Evolutionary conservation across 345 rosid species (phyloP).

Genomic region (Pelargonium nanum): DNA sequence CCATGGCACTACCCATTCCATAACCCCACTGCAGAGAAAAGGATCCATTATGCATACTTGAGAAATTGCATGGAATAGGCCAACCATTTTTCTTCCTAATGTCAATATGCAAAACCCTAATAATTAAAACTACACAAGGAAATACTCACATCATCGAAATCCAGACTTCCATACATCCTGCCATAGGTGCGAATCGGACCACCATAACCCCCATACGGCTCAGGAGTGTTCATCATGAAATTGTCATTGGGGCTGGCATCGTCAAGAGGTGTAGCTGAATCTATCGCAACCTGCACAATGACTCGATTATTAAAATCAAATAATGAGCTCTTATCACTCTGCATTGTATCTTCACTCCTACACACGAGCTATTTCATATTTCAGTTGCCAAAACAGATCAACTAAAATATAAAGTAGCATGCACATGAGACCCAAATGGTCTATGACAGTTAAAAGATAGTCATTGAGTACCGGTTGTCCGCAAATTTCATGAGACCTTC

Average conservation of each 20-base stretch:
- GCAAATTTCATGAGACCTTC: constrained; percentile 88
- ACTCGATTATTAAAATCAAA: background rate
- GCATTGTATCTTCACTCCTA: background rate
- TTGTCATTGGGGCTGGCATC: constrained; percentile 62
- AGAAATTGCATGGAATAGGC: background rate
- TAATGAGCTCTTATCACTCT: background rate
- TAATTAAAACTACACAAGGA: background rate
- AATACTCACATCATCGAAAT: constrained; percentile 58
- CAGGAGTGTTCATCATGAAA: constrained; percentile 42
- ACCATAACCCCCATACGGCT: constrained; percentile 63
- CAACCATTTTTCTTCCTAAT: background rate
- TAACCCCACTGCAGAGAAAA: constrained; percentile 57
- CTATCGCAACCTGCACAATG: constrained; percentile 72
- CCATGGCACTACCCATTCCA: background rate
- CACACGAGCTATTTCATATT: background rate
- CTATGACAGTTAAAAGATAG: background rate
- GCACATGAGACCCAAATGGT: background rate
- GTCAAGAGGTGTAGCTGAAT: constrained; percentile 87
- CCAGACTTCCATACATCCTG: constrained; percentile 72
- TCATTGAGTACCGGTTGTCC: constrained; percentile 71
- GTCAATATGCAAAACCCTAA: background rate
- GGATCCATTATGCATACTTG: background rate
- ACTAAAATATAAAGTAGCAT: background rate
- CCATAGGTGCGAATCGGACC: constrained; percentile 76
- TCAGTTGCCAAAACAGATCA: background rate